Percentiles rank a stretch among this genome's conserved stretches.
phyloP scores from a whole-genome alignment of 1,284 basidiomycete genomes.

The Pascua guehoae region DNA sequence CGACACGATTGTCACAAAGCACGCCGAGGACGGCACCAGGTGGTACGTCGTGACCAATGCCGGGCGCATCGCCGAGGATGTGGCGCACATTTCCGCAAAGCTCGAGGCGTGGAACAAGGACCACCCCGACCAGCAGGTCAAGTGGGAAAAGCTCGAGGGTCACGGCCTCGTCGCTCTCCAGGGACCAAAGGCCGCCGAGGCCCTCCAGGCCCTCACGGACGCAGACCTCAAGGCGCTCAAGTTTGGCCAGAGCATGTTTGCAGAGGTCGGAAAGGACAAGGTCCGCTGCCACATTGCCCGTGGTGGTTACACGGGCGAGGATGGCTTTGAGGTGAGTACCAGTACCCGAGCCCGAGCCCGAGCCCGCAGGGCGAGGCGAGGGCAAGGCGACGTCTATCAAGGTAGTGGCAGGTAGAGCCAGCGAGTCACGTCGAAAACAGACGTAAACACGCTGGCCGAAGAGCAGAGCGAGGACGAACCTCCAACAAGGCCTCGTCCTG shows the following conservation, averaged over 20 bases:
- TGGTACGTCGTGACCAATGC: slow-evolving; percentile 98
- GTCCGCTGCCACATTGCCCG: slow-evolving; percentile 85
- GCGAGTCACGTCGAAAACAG: no score
- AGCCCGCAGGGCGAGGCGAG: neutral
- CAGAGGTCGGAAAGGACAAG: slow-evolving; percentile 59
- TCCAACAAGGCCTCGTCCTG: no score
- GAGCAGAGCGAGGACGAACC: no score
- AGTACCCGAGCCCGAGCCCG: neutral
- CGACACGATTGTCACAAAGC: slow-evolving; percentile 81
- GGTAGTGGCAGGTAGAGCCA: no score
- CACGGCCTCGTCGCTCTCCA: slow-evolving; percentile 91
- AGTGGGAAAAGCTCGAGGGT: slow-evolving; percentile 74
- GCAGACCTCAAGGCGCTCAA: slow-evolving; percentile 65
- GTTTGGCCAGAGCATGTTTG: slow-evolving; percentile 75
- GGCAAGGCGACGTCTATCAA: no score
- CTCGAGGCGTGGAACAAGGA: slow-evolving; percentile 69
- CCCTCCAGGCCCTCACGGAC: slow-evolving; percentile 69
- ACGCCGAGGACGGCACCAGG: slow-evolving; percentile 61
- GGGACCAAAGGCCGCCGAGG: slow-evolving; percentile 77
- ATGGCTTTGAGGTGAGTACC: slow-evolving; percentile 81
- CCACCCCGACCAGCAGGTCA: slow-evolving; percentile 61
- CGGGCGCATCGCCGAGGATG: slow-evolving; percentile 74
- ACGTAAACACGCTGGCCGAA: no score
- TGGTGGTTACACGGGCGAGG: slow-evolving; percentile 98
- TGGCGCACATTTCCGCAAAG: slow-evolving; percentile 69